These are phyloP conservation scores for Backusella mclennaniae DNA, from an alignment of 192 early-diverging fungal genomes.

Conservation along the genomic window DNA sequence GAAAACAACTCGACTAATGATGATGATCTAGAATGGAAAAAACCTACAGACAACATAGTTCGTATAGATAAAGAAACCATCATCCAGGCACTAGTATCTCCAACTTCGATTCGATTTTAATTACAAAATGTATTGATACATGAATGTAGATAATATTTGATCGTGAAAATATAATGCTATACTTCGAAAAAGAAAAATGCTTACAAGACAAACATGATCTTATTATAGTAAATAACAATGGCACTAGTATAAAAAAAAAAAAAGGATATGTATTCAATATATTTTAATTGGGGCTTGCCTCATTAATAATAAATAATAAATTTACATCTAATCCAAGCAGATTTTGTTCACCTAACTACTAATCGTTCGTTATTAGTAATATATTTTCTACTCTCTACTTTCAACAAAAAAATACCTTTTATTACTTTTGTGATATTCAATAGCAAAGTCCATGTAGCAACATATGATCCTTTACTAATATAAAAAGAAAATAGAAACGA, in stretches of 20 bases:
- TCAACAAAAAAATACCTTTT: too few relatives aligned
- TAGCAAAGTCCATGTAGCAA: too few relatives aligned
- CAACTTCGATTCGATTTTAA: not conserved
- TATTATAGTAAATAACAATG: not conserved
- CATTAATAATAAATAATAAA: not conserved
- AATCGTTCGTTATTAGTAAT: too few relatives aligned
- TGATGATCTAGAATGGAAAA: not conserved
- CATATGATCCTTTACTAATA: too few relatives aligned
- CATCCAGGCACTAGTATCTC: not conserved
- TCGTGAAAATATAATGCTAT: not conserved
- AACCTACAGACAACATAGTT: not conserved
- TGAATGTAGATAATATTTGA: not conserved
- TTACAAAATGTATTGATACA: not conserved
- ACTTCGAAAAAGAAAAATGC: not conserved
- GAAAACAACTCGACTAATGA: not conserved
- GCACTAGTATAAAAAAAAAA: not conserved
- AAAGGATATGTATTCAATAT: too few relatives aligned
- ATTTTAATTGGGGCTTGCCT: conserved; percentile 1
- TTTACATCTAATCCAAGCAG: not conserved
- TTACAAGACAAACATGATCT: not conserved
- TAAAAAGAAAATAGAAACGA: too few relatives aligned
- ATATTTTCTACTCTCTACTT: too few relatives aligned
- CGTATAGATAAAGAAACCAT: not conserved
- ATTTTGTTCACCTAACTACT: not conserved
- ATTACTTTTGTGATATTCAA: too few relatives aligned